Conservation (phyloP, 164 flowering plant genomes). For the Warburgia ugandensis region DNA sequence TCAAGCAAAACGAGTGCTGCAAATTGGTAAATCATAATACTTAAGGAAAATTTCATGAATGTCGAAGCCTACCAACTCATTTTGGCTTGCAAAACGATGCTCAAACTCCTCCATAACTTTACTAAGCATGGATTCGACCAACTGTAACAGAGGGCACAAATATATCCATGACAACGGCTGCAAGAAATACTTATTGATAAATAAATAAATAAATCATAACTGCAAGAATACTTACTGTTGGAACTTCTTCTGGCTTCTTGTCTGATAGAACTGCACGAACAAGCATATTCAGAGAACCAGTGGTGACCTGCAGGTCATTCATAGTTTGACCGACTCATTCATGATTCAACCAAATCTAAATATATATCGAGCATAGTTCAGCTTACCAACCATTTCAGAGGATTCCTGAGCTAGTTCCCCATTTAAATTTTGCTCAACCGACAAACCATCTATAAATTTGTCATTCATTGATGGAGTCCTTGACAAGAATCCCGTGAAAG, state of each 20-base stretch:
- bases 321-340: too few relatives aligned
- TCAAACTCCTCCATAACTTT: constrained; percentile 87
- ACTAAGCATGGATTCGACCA: constrained; percentile 70
- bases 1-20: too few relatives aligned
- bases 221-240: constrained; percentile 45
- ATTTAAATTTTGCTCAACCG: constrained; percentile 6
- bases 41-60: too few relatives aligned
- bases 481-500: constrained; percentile 58
- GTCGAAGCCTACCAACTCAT: constrained; percentile 19
- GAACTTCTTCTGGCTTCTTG: constrained; percentile 91
- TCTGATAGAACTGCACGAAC: constrained; percentile 64
- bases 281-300: constrained; percentile 55
- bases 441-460: constrained; percentile 20
- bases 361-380: too few relatives aligned
- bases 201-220: too few relatives aligned
- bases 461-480: constrained; percentile 54
- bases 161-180: too few relatives aligned
- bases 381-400: constrained; percentile 68
- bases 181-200: too few relatives aligned
- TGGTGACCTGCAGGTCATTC: constrained; percentile 44
- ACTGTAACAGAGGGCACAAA: constrained; percentile 30
- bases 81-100: constrained; percentile 46
- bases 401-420: constrained; percentile 27
- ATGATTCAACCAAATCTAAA: too few relatives aligned
- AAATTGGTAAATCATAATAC: too few relatives aligned